Evolutionary conservation across 2,329 filamentous ascomycete species (phyloP).

Genomic region (Xylaria sp.): DNA sequence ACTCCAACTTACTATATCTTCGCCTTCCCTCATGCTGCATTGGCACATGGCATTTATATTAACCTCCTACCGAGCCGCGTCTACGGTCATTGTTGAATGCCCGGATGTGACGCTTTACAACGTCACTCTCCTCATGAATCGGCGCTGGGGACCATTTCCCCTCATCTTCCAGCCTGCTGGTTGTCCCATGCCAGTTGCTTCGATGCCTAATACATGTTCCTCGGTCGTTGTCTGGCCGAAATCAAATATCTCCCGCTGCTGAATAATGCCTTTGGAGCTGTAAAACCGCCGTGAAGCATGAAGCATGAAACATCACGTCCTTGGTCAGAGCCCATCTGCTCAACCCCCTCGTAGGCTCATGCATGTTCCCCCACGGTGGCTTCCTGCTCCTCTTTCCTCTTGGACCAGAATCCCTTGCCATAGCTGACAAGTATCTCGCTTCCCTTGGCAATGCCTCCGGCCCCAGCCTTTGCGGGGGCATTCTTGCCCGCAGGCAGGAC

Average conservation of each 20-base stretch:
- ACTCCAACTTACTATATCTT: slow-evolving; percentile 25
- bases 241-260: not conserved
- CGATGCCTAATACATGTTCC: not conserved
- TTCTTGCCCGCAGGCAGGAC: slow-evolving; percentile 59
- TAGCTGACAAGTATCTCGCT: slow-evolving; percentile 74
- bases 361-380: slow-evolving; percentile 8
- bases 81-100: slow-evolving; percentile 33
- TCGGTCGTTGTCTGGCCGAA: slow-evolving; percentile 23
- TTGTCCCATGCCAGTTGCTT: slow-evolving; percentile 6
- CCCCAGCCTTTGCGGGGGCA: slow-evolving; percentile 46
- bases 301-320: not conserved
- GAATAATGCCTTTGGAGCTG: not conserved
- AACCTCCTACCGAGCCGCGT: slow-evolving; percentile 29
- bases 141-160: slow-evolving; percentile 17
- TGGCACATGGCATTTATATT: slow-evolving; percentile 38
- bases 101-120: slow-evolving; percentile 29
- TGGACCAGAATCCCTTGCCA: slow-evolving; percentile 73
- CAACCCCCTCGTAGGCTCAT: slow-evolving; percentile 1
- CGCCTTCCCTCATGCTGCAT: slow-evolving; percentile 24
- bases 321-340: not conserved
- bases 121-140: slow-evolving; percentile 19
- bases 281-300: not conserved
- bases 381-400: slow-evolving; percentile 53
- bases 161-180: slow-evolving; percentile 9
- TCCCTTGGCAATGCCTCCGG: slow-evolving; percentile 62